Conservation (phyloP, 129 eudicot species). For the Mikania micrantha region DNA sequence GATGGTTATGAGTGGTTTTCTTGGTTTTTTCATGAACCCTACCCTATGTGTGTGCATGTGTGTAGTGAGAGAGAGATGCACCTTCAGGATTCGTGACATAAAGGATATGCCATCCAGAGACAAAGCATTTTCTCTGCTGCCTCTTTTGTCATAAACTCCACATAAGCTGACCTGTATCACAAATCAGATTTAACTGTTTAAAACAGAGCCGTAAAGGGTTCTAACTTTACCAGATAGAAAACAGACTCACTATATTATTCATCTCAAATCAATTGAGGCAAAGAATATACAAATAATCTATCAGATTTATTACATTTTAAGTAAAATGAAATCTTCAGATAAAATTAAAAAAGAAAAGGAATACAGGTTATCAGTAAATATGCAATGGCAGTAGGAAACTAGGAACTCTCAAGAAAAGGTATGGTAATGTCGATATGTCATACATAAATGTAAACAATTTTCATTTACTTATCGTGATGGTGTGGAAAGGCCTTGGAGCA, state of each 20-base stretch:
- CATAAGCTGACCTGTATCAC: slow-evolving; percentile 79
- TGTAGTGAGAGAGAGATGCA: slow-evolving; percentile 18
- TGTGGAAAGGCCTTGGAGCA: no score
- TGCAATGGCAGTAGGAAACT: neutral
- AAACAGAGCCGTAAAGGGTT: slow-evolving; percentile 1
- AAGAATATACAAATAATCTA: neutral
- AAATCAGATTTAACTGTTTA: neutral
- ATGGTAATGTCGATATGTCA: neutral
- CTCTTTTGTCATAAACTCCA: slow-evolving; percentile 76
- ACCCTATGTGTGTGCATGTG: no score
- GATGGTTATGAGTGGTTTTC: no score
- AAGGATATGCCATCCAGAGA: slow-evolving; percentile 87
- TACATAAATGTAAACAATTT: neutral
- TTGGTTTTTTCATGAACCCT: no score
- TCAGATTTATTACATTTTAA: neutral
- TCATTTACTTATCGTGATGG: neutral
- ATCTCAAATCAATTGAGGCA: neutral
- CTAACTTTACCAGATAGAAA: neutral
- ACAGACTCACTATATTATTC: neutral
- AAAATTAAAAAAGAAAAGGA: neutral
- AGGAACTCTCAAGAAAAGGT: neutral
- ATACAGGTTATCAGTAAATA: neutral
- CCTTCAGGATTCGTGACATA: slow-evolving; percentile 95
- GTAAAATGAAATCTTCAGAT: neutral
- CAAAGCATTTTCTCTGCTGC: slow-evolving; percentile 81